These are phyloP conservation scores for Sclerotinia trifoliorum DNA, from an alignment of 2,329 filamentous ascomycete species.

Conservation along the genomic window DNA sequence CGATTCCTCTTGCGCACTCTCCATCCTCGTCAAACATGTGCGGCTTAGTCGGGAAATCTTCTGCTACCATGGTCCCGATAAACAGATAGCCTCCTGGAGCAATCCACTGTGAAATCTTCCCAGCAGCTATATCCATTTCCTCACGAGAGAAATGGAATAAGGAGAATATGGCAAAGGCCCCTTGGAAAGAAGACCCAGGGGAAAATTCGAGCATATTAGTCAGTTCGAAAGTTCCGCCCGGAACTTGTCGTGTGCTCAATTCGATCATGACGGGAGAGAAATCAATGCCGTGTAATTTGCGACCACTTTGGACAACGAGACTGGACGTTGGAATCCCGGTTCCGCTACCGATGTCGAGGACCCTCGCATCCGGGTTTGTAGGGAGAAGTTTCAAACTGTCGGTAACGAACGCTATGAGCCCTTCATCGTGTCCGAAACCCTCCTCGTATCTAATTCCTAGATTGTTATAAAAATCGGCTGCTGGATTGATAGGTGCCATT, in stretches of 20 bases:
- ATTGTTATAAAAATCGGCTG: slow-evolving; percentile 17
- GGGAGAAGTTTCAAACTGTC: slow-evolving; percentile 1
- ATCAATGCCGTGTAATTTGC: slow-evolving; percentile 28
- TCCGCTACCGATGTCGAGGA: slow-evolving; percentile 41
- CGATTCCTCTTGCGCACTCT: slow-evolving; percentile 4
- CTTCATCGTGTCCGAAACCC: background rate
- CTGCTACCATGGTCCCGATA: slow-evolving; percentile 26
- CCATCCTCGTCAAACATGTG: slow-evolving; percentile 13
- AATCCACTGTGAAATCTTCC: slow-evolving; percentile 25
- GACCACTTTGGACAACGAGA: slow-evolving; percentile 28
- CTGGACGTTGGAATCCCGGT: slow-evolving; percentile 38
- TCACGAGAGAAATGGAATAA: slow-evolving; percentile 24
- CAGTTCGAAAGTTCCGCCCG: slow-evolving; percentile 24
- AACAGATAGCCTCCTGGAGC: slow-evolving; percentile 25
- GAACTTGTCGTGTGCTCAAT: slow-evolving; percentile 24
- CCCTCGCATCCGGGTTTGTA: background rate
- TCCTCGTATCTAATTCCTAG: slow-evolving; percentile 1
- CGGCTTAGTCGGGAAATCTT: slow-evolving; percentile 8
- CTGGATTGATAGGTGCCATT: slow-evolving; percentile 6
- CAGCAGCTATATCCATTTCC: slow-evolving; percentile 20
- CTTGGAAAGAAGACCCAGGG: slow-evolving; percentile 21
- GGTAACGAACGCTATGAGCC: slow-evolving; percentile 14
- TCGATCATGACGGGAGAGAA: slow-evolving; percentile 40
- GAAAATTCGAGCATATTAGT: slow-evolving; percentile 28
- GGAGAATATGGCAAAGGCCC: slow-evolving; percentile 26